A percentile compares a stretch with the other conserved stretches of the same genome.
Evolutionary conservation across 1,284 basidiomycete genomes (phyloP).

Genomic region (Moesziomyces aphidis): DNA sequence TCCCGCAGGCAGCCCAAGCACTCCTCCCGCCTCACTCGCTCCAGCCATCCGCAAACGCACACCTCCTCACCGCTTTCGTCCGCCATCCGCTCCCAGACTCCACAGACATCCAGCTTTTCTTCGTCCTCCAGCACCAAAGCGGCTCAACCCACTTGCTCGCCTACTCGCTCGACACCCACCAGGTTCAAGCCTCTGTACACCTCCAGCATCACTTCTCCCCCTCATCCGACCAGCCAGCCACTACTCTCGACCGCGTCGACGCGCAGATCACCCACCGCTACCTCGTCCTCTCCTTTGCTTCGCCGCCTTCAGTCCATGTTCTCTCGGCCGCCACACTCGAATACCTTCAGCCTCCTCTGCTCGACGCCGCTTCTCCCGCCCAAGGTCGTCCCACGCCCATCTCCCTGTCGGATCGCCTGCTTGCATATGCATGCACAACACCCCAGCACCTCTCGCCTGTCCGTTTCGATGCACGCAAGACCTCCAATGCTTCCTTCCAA

Average conservation of each 20-base stretch:
- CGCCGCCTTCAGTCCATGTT: constrained; percentile 34
- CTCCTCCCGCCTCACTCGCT: constrained; percentile 3
- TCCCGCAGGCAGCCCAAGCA: constrained; percentile 18
- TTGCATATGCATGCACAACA: constrained; percentile 25
- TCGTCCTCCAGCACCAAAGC: constrained; percentile 17
- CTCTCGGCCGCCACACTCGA: constrained; percentile 26
- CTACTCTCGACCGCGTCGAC: constrained; percentile 7
- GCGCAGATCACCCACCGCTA: constrained; percentile 30
- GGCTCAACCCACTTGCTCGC: constrained; percentile 14
- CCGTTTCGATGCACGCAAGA: constrained; percentile 19
- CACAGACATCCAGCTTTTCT: constrained; percentile 17
- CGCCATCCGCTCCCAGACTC: constrained; percentile 18
- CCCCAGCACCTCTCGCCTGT: constrained; percentile 10
- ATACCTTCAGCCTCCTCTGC: constrained; percentile 20
- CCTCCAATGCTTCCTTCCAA: constrained; percentile 10
- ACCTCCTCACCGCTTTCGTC: constrained; percentile 18
- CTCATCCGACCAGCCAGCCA: too few relatives aligned
- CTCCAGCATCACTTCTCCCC: constrained; percentile 11
- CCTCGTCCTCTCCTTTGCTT: constrained; percentile 36
- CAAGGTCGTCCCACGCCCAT: constrained; percentile 15
- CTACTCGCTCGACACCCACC: constrained; percentile 37
- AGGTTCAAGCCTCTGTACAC: constrained; percentile 18
- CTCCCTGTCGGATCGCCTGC: constrained; percentile 36
- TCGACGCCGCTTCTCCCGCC: constrained; percentile 13
- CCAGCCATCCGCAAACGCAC: neutral